phyloP scores from a whole-genome alignment of 371 early-diverging fungal species.

The Mucor ambiguus region DNA sequence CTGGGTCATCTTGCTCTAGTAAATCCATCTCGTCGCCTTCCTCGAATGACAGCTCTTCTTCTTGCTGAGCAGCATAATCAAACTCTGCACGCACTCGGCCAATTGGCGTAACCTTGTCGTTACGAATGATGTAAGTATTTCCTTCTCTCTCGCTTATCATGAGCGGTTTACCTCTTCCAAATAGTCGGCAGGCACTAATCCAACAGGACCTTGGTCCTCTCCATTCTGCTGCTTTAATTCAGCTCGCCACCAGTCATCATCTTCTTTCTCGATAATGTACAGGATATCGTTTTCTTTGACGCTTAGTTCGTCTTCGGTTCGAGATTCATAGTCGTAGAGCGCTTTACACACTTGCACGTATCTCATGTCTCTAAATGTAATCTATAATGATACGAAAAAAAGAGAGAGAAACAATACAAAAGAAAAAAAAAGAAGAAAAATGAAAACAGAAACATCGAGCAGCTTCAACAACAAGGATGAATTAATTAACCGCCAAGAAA shows the following conservation, averaged over 20 bases:
- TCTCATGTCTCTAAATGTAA: conserved; percentile 27
- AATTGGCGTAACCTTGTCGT: conserved; percentile 36
- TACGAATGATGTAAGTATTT: not conserved
- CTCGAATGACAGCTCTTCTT: conserved; percentile 77
- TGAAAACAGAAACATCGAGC: not conserved
- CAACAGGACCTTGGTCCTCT: conserved; percentile 57
- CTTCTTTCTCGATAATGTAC: conserved; percentile 74
- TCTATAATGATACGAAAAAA: not conserved
- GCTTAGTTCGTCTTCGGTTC: conserved; percentile 84
- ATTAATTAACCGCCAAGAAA: conserved; percentile 12
- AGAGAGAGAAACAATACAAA: not conserved
- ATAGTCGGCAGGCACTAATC: conserved; percentile 81
- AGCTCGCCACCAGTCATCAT: conserved; percentile 82
- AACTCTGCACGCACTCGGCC: conserved; percentile 72
- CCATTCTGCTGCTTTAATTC: conserved; percentile 55
- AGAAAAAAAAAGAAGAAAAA: not conserved
- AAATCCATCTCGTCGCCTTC: conserved; percentile 78
- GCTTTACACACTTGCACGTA: conserved; percentile 51
- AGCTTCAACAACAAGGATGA: conserved; percentile 1
- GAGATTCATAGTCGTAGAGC: conserved; percentile 77
- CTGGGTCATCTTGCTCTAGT: conserved; percentile 76
- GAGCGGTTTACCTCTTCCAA: conserved; percentile 68
- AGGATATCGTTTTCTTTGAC: conserved; percentile 78
- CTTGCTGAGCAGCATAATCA: conserved; percentile 76
- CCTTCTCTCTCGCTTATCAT: not conserved